A percentile compares a stretch with the other conserved stretches of the same genome.
Conservation (phyloP, 2,329 filamentous ascomycete species). For the Talaromyces albobiverticillius region DNA sequence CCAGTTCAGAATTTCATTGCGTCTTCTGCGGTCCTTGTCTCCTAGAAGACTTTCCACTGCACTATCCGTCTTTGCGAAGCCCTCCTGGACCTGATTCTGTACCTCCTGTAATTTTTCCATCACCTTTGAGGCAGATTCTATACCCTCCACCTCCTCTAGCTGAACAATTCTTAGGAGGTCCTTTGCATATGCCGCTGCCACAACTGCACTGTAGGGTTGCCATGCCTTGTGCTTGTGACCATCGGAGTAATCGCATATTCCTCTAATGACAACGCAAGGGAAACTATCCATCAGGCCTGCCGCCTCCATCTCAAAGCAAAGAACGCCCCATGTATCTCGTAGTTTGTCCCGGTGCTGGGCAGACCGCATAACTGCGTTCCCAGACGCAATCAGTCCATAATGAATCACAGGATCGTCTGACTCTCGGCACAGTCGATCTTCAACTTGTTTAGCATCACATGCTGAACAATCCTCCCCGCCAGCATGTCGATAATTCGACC, state of each 20-base stretch:
- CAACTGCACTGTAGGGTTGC: constrained; percentile 14
- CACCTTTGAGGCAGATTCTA: background rate
- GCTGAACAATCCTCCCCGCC: background rate
- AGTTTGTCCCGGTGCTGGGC: background rate
- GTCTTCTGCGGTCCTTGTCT: background rate
- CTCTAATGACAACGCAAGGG: constrained; percentile 23
- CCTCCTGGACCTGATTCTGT: too few relatives aligned
- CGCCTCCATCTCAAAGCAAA: background rate
- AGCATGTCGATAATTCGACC: background rate
- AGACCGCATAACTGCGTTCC: background rate
- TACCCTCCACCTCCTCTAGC: background rate
- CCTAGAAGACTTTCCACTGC: background rate
- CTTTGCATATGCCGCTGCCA: constrained; percentile 16
- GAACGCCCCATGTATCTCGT: background rate
- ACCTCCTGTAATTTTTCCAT: too few relatives aligned
- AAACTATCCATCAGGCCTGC: too few relatives aligned
- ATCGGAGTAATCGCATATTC: constrained; percentile 24
- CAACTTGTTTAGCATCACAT: background rate
- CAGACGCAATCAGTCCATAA: background rate
- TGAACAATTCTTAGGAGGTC: background rate
- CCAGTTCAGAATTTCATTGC: constrained; percentile 15
- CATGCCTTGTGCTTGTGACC: constrained; percentile 14
- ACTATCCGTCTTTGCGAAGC: too few relatives aligned
- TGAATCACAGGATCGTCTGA: background rate
- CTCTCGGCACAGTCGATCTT: background rate